Evolutionary conservation across 768 basidiomycete species (phyloP).

Genomic region (Lactarius deliciosus): DNA sequence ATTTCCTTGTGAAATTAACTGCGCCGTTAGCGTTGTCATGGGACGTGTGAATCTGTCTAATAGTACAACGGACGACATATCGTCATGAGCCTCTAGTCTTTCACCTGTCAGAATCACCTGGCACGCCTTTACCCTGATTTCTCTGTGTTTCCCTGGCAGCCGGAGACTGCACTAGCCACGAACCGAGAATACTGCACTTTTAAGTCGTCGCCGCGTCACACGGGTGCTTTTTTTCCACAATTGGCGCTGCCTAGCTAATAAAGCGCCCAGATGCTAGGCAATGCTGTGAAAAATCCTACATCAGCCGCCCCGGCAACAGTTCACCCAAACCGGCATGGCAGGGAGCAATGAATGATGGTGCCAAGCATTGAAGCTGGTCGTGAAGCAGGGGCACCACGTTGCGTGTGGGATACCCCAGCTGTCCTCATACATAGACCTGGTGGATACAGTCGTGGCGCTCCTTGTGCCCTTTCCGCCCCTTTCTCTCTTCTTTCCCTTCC

Average conservation of each 20-base stretch:
- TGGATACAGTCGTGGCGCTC: neutral
- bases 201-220: neutral
- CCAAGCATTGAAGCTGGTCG: neutral
- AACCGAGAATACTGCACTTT: too few species aligned
- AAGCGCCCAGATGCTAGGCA: neutral
- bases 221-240: neutral
- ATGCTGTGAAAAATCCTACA: neutral
- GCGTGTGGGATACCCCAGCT: neutral
- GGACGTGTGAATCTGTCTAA: neutral
- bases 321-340: neutral
- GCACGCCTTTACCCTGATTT: neutral
- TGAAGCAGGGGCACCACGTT: neutral
- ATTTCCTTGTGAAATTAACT: neutral
- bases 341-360: neutral
- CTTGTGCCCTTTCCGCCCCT: neutral
- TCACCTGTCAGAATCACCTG: neutral
- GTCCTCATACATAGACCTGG: constrained; percentile 1
- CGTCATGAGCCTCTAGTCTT: neutral
- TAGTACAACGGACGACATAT: neutral
- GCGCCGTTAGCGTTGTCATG: neutral
- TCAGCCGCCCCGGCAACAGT: neutral
- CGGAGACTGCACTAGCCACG: neutral
- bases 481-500: neutral
- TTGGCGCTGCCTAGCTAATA: neutral
- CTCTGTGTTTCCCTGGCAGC: neutral